Percentiles rank a stretch among this genome's conserved stretches.
phyloP scores from a whole-genome alignment of 345 rosid species.

The Lumnitzera littorea region DNA sequence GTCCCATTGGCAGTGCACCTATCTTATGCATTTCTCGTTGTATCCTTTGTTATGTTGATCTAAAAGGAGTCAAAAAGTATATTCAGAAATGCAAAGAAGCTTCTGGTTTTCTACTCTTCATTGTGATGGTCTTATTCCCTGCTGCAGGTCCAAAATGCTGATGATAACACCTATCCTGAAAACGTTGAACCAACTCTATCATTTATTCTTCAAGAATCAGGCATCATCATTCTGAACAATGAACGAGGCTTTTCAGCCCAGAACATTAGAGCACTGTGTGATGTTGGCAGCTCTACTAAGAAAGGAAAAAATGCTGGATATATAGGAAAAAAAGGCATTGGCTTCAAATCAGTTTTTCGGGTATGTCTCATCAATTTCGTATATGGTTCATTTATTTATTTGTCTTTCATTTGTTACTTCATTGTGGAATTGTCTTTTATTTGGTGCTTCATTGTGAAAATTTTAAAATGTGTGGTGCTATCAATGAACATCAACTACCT shows the following conservation, averaged over 20 bases:
- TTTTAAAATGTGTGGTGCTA: no score
- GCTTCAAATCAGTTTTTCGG: conserved; percentile 98
- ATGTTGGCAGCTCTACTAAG: conserved; percentile 91
- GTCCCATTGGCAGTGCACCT: no score
- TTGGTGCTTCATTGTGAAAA: no score
- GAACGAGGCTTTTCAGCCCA: conserved; percentile 80
- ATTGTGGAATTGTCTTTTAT: no score
- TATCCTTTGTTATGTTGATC: no score
- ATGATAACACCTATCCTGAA: conserved; percentile 73
- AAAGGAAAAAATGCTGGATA: conserved; percentile 73
- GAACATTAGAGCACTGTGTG: conserved; percentile 90
- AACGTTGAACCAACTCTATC: conserved; percentile 68
- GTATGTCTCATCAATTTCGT: conserved; percentile 26
- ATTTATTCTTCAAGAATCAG: conserved; percentile 73
- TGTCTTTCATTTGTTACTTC: neutral
- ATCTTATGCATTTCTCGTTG: no score
- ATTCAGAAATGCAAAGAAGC: neutral
- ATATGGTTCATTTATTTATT: conserved; percentile 4
- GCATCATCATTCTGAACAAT: conserved; percentile 69
- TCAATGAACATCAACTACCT: no score
- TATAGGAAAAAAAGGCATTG: conserved; percentile 95
- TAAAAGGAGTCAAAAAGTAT: no score
- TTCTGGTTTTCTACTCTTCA: neutral
- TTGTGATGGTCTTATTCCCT: conserved; percentile 20
- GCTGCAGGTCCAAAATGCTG: conserved; percentile 96